Conservation (phyloP, 768 basidiomycete species). For the Hydnomerulius pinastri region DNA sequence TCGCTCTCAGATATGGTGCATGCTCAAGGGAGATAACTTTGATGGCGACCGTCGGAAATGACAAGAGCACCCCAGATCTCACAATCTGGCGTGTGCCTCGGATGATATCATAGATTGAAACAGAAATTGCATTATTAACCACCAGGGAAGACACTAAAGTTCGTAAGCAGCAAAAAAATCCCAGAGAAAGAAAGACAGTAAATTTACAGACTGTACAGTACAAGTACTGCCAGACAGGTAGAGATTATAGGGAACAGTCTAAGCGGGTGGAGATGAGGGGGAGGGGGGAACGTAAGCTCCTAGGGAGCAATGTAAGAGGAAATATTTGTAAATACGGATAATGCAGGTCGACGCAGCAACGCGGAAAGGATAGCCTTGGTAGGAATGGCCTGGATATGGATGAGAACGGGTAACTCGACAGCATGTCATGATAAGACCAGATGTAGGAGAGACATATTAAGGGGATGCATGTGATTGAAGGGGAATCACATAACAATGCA, state of each 20-base stretch:
- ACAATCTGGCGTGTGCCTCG: slow-evolving; percentile 2
- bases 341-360: slow-evolving; percentile 36
- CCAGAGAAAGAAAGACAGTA: slow-evolving; percentile 26
- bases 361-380: slow-evolving; percentile 22
- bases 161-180: slow-evolving; percentile 26
- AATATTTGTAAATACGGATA: slow-evolving; percentile 37
- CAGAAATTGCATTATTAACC: slow-evolving; percentile 35
- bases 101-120: not conserved
- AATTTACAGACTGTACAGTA: slow-evolving; percentile 38
- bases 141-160: slow-evolving; percentile 37
- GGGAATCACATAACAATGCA: slow-evolving; percentile 58
- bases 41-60: not conserved
- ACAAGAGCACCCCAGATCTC: not conserved
- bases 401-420: slow-evolving; percentile 32
- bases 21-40: not conserved
- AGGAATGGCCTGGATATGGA: slow-evolving; percentile 32
- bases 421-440: slow-evolving; percentile 21
- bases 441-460: not conserved
- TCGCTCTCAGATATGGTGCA: no score
- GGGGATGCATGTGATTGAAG: slow-evolving; percentile 11
- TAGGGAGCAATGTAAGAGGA: slow-evolving; percentile 8
- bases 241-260: slow-evolving; percentile 35
- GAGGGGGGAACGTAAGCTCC: slow-evolving; percentile 19
- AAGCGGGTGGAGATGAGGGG: slow-evolving; percentile 20
- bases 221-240: slow-evolving; percentile 22